Percentiles rank a stretch among this genome's conserved stretches.
Conservation (phyloP, 371 early-diverging fungal genomes). For the Mucor lusitanicus region DNA sequence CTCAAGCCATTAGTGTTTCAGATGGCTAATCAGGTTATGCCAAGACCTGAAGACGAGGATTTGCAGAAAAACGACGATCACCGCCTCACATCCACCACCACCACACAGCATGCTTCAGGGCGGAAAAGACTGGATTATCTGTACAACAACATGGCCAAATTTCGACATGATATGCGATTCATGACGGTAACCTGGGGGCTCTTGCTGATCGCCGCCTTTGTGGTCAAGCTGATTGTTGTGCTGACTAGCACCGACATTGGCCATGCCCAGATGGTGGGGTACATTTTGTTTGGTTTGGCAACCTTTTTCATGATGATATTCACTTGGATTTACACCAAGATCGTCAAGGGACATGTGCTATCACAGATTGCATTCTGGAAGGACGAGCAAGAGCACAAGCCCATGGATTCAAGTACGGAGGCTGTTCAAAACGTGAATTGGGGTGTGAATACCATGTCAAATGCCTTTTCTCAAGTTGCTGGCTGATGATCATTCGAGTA, state of each 20-base stretch:
- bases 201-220: constrained; percentile 33
- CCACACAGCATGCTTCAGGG: constrained; percentile 7
- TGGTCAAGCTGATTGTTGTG: constrained; percentile 43
- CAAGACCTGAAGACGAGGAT: constrained; percentile 29
- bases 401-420: constrained; percentile 23
- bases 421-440: constrained; percentile 33
- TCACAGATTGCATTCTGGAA: constrained; percentile 34
- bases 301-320: constrained; percentile 35
- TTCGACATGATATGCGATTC: constrained; percentile 46
- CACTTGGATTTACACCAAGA: constrained; percentile 44
- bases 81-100: constrained; percentile 9
- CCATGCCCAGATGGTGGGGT: constrained; percentile 30
- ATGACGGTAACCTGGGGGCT: constrained; percentile 50
- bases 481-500: constrained; percentile 1
- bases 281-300: constrained; percentile 39
- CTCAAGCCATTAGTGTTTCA: constrained; percentile 43
- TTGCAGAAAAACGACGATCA: constrained; percentile 30
- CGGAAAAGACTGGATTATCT: constrained; percentile 23
- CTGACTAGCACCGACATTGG: constrained; percentile 30
- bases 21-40: constrained; percentile 48
- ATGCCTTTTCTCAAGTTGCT: constrained; percentile 34
- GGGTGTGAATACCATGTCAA: constrained; percentile 30
- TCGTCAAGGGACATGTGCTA: constrained; percentile 31
- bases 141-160: constrained; percentile 39
- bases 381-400: constrained; percentile 20